Evolutionary conservation across 345 rosid species (phyloP), one percentile per base, ranked within the genome.

Genomic region (Geranium rotundifolium): DNA sequence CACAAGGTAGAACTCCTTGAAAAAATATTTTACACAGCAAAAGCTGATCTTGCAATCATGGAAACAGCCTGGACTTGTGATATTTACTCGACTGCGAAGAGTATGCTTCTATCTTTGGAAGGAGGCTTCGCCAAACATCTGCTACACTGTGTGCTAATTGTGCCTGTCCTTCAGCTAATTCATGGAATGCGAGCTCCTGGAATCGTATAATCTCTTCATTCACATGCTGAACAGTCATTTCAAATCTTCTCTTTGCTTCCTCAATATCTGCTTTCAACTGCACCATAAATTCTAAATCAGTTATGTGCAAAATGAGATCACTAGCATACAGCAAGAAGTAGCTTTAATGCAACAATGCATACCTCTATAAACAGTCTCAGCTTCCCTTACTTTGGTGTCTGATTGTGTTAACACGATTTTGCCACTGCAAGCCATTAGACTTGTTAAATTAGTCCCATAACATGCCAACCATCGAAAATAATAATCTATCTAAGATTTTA

Each of bases 141-240:
- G 97, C 97, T 4, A 88, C 67, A 57, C 75, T 75, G 62, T 69
- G 88, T 7, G 99, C 97, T 69, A 93, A 76, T 15, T 83, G 95
- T 12, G 95, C 87, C 78, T 93, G 99, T 65, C 99, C 99, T 75
- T 80, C 82, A 0, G 97, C 92, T 71, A 93, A 90, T 68, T 90
- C 88, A 56, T 93, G 96, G 77, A 90, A 93, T 2, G 89, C 97
- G 0, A 86, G 86, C 13, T 88, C 97, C 73, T 93, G 99, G 70
- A 93, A 93, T 50, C 81, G 84, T 23, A 77, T 86, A 19, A 88
- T 88, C 89, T 93, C 99, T 60, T 88, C 97, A 6, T 77, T 82
- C 97, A 93, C 90, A 65, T 73, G 74, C 62, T 72, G 74, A 67
- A 86, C 95, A 7, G 90, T 93, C 37, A 62, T 77, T 78, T 88